Conservation (phyloP, 2,329 filamentous ascomycete species). For the Epichloe sylvatica region DNA sequence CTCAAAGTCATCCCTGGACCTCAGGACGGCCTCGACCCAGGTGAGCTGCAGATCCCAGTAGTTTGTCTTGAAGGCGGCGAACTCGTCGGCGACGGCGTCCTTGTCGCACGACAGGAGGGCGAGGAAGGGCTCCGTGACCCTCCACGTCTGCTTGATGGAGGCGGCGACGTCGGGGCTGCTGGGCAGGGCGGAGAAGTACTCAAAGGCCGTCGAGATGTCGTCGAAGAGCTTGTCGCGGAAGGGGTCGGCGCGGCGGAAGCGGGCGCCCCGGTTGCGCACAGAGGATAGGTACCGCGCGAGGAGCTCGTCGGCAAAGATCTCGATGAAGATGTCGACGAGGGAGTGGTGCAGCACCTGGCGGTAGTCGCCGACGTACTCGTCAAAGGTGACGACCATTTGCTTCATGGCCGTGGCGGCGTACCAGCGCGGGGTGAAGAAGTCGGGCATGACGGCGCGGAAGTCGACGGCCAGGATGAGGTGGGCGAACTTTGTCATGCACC, state of each 20-base stretch:
- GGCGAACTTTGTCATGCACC: constrained; percentile 80
- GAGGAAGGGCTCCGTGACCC: constrained; percentile 74
- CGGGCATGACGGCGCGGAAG: constrained; percentile 67
- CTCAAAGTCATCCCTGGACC: constrained; percentile 86
- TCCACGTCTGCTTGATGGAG: constrained; percentile 81
- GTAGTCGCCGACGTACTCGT: constrained; percentile 89
- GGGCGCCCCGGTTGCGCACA: constrained; percentile 79
- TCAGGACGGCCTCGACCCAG: constrained; percentile 88
- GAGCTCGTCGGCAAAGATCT: constrained; percentile 85
- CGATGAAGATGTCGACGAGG: constrained; percentile 79
- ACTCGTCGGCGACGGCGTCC: constrained; percentile 58
- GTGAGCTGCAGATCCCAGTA: constrained; percentile 93
- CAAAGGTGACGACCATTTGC: constrained; percentile 86
- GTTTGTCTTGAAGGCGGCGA: constrained; percentile 65
- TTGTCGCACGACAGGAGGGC: constrained; percentile 66
- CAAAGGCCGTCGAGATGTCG: constrained; percentile 80
- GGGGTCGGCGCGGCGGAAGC: constrained; percentile 74
- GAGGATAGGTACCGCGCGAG: constrained; percentile 71
- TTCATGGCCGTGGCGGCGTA: constrained; percentile 79
- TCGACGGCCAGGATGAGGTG: constrained; percentile 81
- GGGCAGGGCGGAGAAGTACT: constrained; percentile 64
- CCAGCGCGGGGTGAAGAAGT: constrained; percentile 89
- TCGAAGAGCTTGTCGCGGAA: constrained; percentile 90
- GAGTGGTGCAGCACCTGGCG: constrained; percentile 70
- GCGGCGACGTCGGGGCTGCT: constrained; percentile 56